Base-by-base conservation (phyloP, 495 filamentous ascomycete genomes). In the Thozetella sp. region DNA sequence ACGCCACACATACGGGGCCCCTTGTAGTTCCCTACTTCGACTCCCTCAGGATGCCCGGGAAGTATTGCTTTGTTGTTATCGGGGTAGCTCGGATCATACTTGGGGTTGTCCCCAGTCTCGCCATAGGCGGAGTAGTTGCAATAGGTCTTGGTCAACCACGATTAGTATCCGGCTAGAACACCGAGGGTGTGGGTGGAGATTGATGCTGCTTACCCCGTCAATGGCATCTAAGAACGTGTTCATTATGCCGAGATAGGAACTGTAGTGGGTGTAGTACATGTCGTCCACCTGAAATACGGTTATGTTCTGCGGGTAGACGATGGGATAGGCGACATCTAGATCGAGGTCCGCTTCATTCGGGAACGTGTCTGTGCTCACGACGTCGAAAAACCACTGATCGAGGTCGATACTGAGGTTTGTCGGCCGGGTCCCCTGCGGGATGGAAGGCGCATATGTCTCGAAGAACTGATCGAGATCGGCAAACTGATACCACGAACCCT, bases 201-300 rank as follows among this genome's bases (percentile, higher is more conserved):
- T 6, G 30, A 15, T 6, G 6, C 30, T 37, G 6, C 30, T 37
- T 37, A 37, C 30, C 15, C 82, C 84, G 53, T 87, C 85, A 22
- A 87, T 81, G n/a, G 83, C 83, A 40, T 68, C 63, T 26, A 63
- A 56, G 43, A 66, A 62, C 15, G 25, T 13, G 12, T 22, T 26
- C 12, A 40, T 22, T 6, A 24, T 25, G 24, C n/a, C 25, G 6
- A 37, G 30, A 37, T 37, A 37, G 6, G 30, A 6, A 15, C 30
- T 37, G 30, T 37, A 37, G 6, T 37, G 30, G 6, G 30, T 37
- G 54, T 79, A 80, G 34, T 71, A 67, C 51, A 71, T 66, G 63
- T 84, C 81, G 57, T 85, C 84, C 0, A 75, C 74, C 59, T 87
- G 83, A 69, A 76, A 86, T 11, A 88, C 69, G 4, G 80, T 75